These are phyloP conservation scores for Triangularia verruculosa DNA, from an alignment of 2,329 filamentous ascomycete species.

Conservation along the genomic window DNA sequence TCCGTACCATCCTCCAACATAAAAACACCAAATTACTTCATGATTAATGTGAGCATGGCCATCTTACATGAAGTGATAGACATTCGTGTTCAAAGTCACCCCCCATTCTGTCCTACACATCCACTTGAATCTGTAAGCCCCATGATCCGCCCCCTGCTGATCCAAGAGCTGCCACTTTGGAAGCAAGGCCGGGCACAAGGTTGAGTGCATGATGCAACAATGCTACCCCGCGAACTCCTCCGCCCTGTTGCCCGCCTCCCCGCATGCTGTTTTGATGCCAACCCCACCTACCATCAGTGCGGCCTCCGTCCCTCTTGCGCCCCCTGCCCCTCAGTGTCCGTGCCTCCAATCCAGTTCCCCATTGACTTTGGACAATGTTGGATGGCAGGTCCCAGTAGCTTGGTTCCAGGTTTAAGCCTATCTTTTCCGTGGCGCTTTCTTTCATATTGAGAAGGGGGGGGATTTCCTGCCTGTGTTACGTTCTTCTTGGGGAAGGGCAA, in stretches of 20 bases:
- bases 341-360: background rate
- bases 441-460: background rate
- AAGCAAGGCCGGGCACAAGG: background rate
- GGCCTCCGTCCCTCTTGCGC: background rate
- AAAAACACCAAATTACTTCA: background rate
- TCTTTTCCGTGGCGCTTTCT: background rate
- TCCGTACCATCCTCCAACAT: background rate
- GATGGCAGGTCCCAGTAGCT: background rate
- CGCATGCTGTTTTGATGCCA: background rate
- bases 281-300: background rate
- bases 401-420: background rate
- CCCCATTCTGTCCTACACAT: background rate
- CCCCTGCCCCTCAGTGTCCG: background rate
- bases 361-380: background rate
- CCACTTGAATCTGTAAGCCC: background rate
- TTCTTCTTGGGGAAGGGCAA: no score
- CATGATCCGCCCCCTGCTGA: background rate
- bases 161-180: background rate
- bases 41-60: no score
- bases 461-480: background rate
- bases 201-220: conserved; percentile 1
- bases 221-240: background rate
- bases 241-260: conserved; percentile 3
- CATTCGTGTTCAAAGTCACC: background rate
- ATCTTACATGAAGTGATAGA: no score